Base-by-base conservation (phyloP, 805 yeast species). In the Soucietia sequanensis region DNA sequence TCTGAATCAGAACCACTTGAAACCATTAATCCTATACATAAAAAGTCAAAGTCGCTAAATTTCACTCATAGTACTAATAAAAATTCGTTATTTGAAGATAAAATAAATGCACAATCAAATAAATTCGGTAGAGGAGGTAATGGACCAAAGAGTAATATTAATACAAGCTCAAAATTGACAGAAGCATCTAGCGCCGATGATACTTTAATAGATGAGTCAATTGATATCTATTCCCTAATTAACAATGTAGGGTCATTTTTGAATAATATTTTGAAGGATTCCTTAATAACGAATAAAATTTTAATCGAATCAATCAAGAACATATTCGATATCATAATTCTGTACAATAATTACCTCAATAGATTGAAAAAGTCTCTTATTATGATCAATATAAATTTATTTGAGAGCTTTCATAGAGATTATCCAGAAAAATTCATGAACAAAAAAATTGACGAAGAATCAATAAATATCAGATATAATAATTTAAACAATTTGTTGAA, bases 231-330 rank as follows among this genome's bases (percentile, higher is more conserved):
- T 24, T 27, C 36, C 20, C 40, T 58, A 25, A 43, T 44, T 15
- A 38, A 38, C 21, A 46, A 44, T 22, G 33, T 84, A 36, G 76
- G 80, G 28, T 64, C 71, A 6, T 81, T 75, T 47, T 61, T 86
- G 41, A 84, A 80, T 51, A 75, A 81, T 2, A 68, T 81, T 14
- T 56, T 87, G 43, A 72, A 78, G 42, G 84, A 81, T 44, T 77
- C 88, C 8, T 68, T 85, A 53, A 64, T 85, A 35, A 81, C 90
- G 2, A 76, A 78, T 37, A 69, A 75, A 13, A 68, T 66, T 30
- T 56, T 82, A 33, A 62, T 82, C 28, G 65, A 68, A 30, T 58
- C 70, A 11, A 47, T 76, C 29, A 68, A 72, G 42, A 59, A 57
- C 32, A 47, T 80, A 37, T 59, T 78, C 38, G 68, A 70, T 27